Conservation (phyloP, 176 grass and related monocot genomes). For the Ensete glaucum region DNA sequence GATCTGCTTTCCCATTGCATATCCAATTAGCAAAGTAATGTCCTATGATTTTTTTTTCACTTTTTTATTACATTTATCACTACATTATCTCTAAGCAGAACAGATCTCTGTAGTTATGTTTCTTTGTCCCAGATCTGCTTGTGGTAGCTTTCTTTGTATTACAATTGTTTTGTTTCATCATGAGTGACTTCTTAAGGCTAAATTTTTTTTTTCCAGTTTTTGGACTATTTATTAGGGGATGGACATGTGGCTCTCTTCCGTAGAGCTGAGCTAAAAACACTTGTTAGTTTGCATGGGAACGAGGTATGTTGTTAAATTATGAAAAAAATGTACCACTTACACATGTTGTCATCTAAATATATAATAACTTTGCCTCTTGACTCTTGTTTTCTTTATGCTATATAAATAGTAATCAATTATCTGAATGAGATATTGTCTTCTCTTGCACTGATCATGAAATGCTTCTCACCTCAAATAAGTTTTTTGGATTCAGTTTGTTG, state of each 20-base stretch:
- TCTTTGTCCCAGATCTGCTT: neutral
- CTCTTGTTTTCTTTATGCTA: no score
- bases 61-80: neutral
- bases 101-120: neutral
- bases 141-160: neutral
- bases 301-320: constrained; percentile 41
- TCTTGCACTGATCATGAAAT: no score
- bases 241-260: constrained; percentile 75
- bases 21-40: constrained; percentile 88
- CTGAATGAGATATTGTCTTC: no score
- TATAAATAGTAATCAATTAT: constrained; percentile 1
- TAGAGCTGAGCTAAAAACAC: constrained; percentile 92
- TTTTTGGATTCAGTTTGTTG: no score
- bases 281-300: constrained; percentile 83
- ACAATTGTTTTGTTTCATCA: no score
- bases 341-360: neutral
- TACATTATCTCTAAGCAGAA: neutral
- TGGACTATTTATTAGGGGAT: constrained; percentile 68
- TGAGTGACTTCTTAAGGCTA: neutral
- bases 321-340: neutral
- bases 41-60: neutral
- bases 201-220: constrained; percentile 42
- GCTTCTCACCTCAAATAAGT: no score
- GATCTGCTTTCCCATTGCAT: constrained; percentile 84
- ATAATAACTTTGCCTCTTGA: no score